These are phyloP conservation scores for Cryptosporidium felis DNA, from an alignment of 169 alveolate species.

Conservation along the genomic window DNA sequence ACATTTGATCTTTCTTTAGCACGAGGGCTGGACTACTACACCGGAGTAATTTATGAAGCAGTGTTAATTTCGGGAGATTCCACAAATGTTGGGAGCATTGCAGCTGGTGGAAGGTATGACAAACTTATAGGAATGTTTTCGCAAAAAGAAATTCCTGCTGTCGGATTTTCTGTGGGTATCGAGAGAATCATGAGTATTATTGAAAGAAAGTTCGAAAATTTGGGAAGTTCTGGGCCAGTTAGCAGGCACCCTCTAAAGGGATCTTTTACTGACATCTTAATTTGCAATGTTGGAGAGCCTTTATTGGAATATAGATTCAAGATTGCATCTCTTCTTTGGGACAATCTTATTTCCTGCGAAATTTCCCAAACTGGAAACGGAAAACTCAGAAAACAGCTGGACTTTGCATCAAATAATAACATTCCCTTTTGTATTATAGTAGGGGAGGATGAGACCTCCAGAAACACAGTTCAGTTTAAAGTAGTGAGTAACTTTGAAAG, in stretches of 20 bases:
- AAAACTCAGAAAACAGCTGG: constrained; percentile 50
- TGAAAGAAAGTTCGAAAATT: constrained; percentile 77
- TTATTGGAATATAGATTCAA: constrained; percentile 33
- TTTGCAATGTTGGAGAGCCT: constrained; percentile 51
- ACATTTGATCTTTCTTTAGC: constrained; percentile 92
- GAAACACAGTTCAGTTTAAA: constrained; percentile 31
- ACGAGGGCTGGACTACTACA: constrained; percentile 96
- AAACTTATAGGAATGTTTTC: constrained; percentile 91
- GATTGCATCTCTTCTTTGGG: constrained; percentile 61
- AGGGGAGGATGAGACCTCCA: constrained; percentile 21
- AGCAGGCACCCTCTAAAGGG: not conserved
- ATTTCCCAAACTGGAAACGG: constrained; percentile 45
- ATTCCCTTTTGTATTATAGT: constrained; percentile 60
- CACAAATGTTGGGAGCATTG: constrained; percentile 91
- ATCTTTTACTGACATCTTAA: constrained; percentile 38
- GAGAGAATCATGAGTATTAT: constrained; percentile 91
- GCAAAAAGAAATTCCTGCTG: constrained; percentile 90
- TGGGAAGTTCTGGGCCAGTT: too few species aligned
- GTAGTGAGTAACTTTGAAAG: not conserved
- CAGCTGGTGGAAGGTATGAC: constrained; percentile 98
- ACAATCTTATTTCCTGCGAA: constrained; percentile 39
- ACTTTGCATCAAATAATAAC: constrained; percentile 17
- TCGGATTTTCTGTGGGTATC: constrained; percentile 94
- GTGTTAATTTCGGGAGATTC: constrained; percentile 82
- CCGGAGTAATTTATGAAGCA: constrained; percentile 95